Base-by-base conservation (phyloP, 192 early-diverging fungal species). In the Gorgonomyces haynaldii region DNA sequence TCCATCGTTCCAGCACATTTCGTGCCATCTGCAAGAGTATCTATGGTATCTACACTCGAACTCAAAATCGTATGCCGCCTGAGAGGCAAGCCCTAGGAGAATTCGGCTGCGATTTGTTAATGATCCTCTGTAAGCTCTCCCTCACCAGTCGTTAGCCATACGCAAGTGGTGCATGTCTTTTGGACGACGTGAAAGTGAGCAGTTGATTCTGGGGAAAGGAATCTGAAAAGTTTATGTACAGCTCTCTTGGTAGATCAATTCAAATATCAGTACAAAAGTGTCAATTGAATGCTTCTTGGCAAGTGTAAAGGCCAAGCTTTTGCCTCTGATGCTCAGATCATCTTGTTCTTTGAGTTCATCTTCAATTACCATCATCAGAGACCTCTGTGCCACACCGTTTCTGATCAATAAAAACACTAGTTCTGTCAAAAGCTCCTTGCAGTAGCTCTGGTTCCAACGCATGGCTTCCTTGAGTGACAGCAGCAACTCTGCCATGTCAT, bases 241-340 rank as follows among this genome's bases (percentile, higher is more conserved):
- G 13, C 46, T 49, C 35, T 49, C 46, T 19, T 49, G 23, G 28
- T 26, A 16, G 5, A 49, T 29, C 15, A 49, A 26, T 20, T 49
- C 23, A 12, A 49, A 15, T 21, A 49, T n/a, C 32, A 49, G 31
- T 38, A 26, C 46, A 49, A 49, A 49, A 22, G 46, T 49, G 21
- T 49, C 39, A 19, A 10, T 24, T 21, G 28, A 9, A 19, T 29
- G 24, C 46, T 49, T 49, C 20, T 26, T 49, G 9, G 31, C 15
- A 15, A 27, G 26, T n/a, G n/a, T n/a, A n/a, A n/a, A n/a, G n/a
- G n/a, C n/a, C n/a, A n/a, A n/a, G n/a, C n/a, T n/a, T n/a, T n/a
- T n/a, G 29, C 23, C 26, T 2, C 13, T 19, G 22, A 43, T 28
- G 3, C 15, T 21, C 0, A n/a, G 25, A 17, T 28, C 29, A n/a